These are phyloP conservation scores for Wallacemonas sp. DNA, from an alignment of 208 protist genomes.

Conservation along the genomic window DNA sequence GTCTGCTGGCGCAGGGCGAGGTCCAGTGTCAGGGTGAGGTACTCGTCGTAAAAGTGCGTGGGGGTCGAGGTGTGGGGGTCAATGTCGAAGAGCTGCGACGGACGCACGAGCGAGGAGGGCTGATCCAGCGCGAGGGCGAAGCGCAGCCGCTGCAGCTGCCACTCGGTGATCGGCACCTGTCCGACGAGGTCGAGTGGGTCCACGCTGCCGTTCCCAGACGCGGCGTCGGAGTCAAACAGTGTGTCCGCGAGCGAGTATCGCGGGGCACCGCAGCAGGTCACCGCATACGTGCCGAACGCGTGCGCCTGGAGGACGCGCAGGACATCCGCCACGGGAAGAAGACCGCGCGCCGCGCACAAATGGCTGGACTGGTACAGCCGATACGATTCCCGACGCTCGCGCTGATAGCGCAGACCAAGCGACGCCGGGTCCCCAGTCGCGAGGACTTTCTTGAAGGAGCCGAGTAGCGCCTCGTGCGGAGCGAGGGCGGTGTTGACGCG, in stretches of 20 bases:
- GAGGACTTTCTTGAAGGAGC: slow-evolving; percentile 24
- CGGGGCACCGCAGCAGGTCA: slow-evolving; percentile 67
- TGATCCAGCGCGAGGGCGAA: slow-evolving; percentile 87
- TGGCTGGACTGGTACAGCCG: slow-evolving; percentile 14
- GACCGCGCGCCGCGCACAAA: slow-evolving; percentile 59
- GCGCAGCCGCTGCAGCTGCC: slow-evolving; percentile 65
- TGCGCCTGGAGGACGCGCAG: slow-evolving; percentile 55
- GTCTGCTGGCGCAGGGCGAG: slow-evolving; percentile 70
- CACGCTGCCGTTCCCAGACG: slow-evolving; percentile 13
- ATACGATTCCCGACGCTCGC: slow-evolving; percentile 21
- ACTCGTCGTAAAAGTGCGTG: slow-evolving; percentile 83
- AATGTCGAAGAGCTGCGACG: slow-evolving; percentile 53
- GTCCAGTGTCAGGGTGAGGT: slow-evolving; percentile 71
- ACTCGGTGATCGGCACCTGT: slow-evolving; percentile 47
- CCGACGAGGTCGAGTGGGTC: slow-evolving; percentile 51
- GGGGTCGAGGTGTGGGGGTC: slow-evolving; percentile 53
- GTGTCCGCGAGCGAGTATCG: slow-evolving; percentile 60
- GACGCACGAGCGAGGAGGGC: slow-evolving; percentile 53
- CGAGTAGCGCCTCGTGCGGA: slow-evolving; percentile 52
- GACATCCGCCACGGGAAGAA: slow-evolving; percentile 57
- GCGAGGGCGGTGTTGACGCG: slow-evolving; percentile 34
- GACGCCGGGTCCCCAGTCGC: background rate
- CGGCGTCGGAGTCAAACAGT: slow-evolving; percentile 20
- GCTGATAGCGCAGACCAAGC: slow-evolving; percentile 7
- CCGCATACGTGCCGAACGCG: slow-evolving; percentile 77